Base-by-base conservation (phyloP, 306 rosid genomes). In the Corylus heterophylla region DNA sequence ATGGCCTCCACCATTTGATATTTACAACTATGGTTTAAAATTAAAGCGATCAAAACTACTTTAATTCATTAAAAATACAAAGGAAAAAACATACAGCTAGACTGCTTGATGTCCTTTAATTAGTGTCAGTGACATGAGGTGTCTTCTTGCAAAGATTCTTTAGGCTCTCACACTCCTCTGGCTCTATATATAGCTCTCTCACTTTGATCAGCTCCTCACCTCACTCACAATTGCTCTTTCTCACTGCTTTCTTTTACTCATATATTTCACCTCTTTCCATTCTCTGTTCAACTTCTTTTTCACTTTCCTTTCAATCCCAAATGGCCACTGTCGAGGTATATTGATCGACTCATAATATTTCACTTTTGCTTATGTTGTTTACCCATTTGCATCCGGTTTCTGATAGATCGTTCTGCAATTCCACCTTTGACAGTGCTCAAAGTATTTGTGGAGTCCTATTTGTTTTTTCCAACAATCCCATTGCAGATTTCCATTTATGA, bases 241-340 rank as follows among this genome's bases (percentile, higher is more conserved):
- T 71, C 11, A 51, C 75, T 76, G 69, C 50, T 48, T 75, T 13
- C 54, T 37, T 78, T 22, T 22, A 51, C 64, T 4, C 18, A 71
- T 13, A 69, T 71, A 37, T 35, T 25, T 76, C 56, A 47, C 69
- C 68, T 25, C 12, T 75, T 20, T 47, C 67, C 27, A 12, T 45
- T 70, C 39, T 59, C 77, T 79, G 44, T 25, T 59, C 63, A 66
- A 47, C 39, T 54, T 76, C 68, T 82, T 16, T 74, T 83, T 71
- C 58, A 69, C 37, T 72, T 76, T 75, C 71, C 74, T 76, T 78
- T 68, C 42, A 71, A 71, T 59, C 78, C 88, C 87, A 82, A 87
- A 95, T 95, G 98, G 97, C 98, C 94, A 78, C 83, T 61, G 91
- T 73, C 85, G 97, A 95, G 98, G 98, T 95, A 31, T 31, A 92